Evolutionary conservation across 1,284 basidiomycete species (phyloP), one percentile per base, ranked within the genome.

Genomic region (Stygiomarasmius scandens): DNA sequence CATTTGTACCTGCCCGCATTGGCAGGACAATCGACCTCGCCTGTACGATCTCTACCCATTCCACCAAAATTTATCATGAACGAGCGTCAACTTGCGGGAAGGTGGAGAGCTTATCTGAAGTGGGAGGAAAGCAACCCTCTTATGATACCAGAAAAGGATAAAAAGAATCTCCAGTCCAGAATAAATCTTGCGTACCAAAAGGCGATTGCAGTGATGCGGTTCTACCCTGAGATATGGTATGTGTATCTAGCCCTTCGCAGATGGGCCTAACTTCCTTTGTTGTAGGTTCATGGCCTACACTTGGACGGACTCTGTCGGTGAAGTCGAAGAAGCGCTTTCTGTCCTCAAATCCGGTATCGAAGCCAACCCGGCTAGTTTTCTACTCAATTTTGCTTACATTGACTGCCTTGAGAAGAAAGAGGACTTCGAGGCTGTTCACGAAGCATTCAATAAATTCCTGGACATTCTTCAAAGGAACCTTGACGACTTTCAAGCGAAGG

Each of bases 81-180:
- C 6, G 95, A 98, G 67, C 82, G 92, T 43, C 78, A 82, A 11
- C 79, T 92, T 32, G 85, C 94, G 4, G 85, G 86, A 22, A 85
- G 85, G 14, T 99, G 96, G 97, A 92, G 93, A 65, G 79, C 83
- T 2, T 98, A 98, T 70, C 75, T 99, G 51, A 93, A 93, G 66
- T 98, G 93, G 93, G 96, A 99, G 74, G 94, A 97, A 71, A 82
- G 83, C 62, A 98, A 99, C 68, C 97, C 96, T 1, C 79, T 96
- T 41, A 92, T 95, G 69, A 84, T 96, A 54, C 93, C 96, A 60
- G 96, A 98, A 53, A 83, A 85, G 62, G 95, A 98, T 61, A 79
- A 82, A 53, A 71, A 77, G 1, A 79, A 81, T 3, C 71, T 96
- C 32, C 81, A 88, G 49, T 79, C 79, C 19, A 84, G 96, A 27